Evolutionary conservation across 2,329 filamentous ascomycete species (phyloP).

Genomic region (Beauveria pseudobassiana): DNA sequence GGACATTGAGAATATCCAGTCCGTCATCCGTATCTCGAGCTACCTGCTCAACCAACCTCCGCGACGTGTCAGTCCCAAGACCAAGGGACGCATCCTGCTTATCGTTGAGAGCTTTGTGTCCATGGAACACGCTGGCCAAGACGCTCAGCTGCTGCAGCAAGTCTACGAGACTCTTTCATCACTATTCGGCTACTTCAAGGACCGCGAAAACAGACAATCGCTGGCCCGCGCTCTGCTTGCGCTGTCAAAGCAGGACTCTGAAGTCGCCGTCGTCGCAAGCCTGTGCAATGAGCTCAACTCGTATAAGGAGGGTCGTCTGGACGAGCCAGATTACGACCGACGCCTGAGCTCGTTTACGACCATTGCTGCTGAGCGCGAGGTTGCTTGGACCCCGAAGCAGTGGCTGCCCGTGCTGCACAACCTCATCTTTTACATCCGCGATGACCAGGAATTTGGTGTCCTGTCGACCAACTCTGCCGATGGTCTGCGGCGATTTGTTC

Average conservation of each 20-base stretch:
- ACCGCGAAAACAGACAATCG: constrained; percentile 66
- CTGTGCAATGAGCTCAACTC: constrained; percentile 79
- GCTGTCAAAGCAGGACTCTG: constrained; percentile 57
- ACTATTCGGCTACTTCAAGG: constrained; percentile 85
- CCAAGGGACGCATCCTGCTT: constrained; percentile 72
- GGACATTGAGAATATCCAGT: constrained; percentile 61
- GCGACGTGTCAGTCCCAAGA: constrained; percentile 70
- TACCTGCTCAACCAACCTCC: constrained; percentile 82
- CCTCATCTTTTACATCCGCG: constrained; percentile 76
- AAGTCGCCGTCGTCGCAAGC: constrained; percentile 54
- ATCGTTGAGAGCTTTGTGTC: constrained; percentile 77
- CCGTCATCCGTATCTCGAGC: constrained; percentile 70
- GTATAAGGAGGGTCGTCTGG: constrained; percentile 61
- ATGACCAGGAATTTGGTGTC: constrained; percentile 83
- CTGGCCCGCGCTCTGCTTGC: constrained; percentile 66
- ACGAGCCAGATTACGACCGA: constrained; percentile 81
- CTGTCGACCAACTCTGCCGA: constrained; percentile 74
- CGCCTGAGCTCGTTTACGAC: constrained; percentile 68
- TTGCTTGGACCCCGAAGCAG: constrained; percentile 57
- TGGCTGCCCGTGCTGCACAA: constrained; percentile 89
- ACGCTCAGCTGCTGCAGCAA: constrained; percentile 45
- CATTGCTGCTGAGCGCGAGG: constrained; percentile 58
- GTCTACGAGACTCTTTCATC: constrained; percentile 71
- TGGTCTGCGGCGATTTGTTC: constrained; percentile 69
- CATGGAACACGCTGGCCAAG: constrained; percentile 39